A percentile compares a stretch with the other conserved stretches of the same genome.
phyloP scores from a whole-genome alignment of 108 stramenopile species.

The Cyclotella choctawhatcheeana region DNA sequence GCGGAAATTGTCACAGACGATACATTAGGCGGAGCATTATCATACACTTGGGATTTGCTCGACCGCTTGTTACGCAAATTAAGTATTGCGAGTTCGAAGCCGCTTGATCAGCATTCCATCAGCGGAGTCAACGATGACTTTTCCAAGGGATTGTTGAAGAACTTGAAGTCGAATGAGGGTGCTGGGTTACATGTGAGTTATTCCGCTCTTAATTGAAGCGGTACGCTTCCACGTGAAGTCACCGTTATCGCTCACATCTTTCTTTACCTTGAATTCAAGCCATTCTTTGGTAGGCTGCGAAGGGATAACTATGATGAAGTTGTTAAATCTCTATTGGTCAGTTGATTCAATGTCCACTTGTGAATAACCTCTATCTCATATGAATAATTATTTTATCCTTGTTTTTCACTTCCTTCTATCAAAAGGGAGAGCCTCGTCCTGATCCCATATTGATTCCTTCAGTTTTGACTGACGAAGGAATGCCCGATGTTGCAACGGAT shows the following conservation, averaged over 20 bases:
- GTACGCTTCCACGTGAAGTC: too few species aligned
- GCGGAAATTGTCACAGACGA: slow-evolving; percentile 69
- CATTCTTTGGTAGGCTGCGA: slow-evolving; percentile 92
- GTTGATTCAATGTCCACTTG: not conserved
- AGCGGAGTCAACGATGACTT: slow-evolving; percentile 61
- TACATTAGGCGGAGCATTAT: slow-evolving; percentile 69
- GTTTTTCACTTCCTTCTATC: too few species aligned
- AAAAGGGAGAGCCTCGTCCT: slow-evolving; percentile 77
- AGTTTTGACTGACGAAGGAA: slow-evolving; percentile 89
- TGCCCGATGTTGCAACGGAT: slow-evolving; percentile 89
- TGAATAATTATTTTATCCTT: too few species aligned
- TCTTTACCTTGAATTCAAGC: slow-evolving; percentile 18
- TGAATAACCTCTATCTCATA: too few species aligned
- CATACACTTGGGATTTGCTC: slow-evolving; percentile 82
- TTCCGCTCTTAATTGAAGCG: too few species aligned
- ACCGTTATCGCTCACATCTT: not conserved
- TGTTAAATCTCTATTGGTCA: slow-evolving; percentile 77
- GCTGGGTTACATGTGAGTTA: slow-evolving; percentile 63
- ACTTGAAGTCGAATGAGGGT: slow-evolving; percentile 73
- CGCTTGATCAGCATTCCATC: slow-evolving; percentile 76
- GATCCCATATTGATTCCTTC: slow-evolving; percentile 96
- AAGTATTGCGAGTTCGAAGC: slow-evolving; percentile 77
- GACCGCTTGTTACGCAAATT: slow-evolving; percentile 81
- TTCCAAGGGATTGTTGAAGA: slow-evolving; percentile 72
- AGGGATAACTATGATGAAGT: slow-evolving; percentile 93